Conservation (phyloP, 208 protist species). For the Porcisia deanei region DNA sequence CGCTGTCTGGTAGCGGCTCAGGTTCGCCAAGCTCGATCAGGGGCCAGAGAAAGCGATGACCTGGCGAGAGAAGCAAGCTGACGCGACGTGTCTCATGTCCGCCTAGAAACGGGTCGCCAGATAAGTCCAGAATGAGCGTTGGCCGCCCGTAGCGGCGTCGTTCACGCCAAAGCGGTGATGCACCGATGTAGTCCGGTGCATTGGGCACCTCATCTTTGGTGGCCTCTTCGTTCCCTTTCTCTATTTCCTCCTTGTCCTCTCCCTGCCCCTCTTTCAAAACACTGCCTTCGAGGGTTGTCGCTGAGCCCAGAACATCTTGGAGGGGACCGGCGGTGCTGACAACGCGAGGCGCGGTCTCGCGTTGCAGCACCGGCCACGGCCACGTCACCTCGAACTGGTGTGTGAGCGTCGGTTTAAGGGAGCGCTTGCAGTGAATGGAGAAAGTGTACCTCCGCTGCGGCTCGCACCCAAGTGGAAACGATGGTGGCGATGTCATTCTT, state of each 20-base stretch:
- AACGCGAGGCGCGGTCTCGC: not conserved
- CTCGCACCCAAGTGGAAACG: conserved; percentile 13
- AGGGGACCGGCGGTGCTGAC: not conserved
- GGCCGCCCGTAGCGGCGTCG: conserved; percentile 18
- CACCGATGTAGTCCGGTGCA: not conserved
- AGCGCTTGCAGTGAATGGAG: conserved; percentile 31
- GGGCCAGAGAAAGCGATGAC: conserved; percentile 37
- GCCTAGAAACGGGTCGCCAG: conserved; percentile 32
- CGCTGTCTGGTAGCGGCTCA: conserved; percentile 13
- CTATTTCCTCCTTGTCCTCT: not conserved
- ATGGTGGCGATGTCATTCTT: not conserved
- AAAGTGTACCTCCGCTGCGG: conserved; percentile 16
- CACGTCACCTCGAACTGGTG: conserved; percentile 53
- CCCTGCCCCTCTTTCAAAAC: not conserved
- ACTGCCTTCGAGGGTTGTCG: not conserved
- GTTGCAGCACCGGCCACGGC: conserved; percentile 46
- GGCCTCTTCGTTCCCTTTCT: not conserved
- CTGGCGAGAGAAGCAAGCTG: conserved; percentile 42
- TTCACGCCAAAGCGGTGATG: conserved; percentile 10
- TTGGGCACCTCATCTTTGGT: not conserved
- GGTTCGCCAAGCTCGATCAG: conserved; percentile 12
- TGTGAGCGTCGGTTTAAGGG: conserved; percentile 40
- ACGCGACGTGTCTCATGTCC: conserved; percentile 28
- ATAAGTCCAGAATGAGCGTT: conserved; percentile 33
- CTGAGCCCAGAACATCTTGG: not conserved